Evolutionary conservation across 805 yeast species (phyloP).

Genomic region (Starmera caribaea): DNA sequence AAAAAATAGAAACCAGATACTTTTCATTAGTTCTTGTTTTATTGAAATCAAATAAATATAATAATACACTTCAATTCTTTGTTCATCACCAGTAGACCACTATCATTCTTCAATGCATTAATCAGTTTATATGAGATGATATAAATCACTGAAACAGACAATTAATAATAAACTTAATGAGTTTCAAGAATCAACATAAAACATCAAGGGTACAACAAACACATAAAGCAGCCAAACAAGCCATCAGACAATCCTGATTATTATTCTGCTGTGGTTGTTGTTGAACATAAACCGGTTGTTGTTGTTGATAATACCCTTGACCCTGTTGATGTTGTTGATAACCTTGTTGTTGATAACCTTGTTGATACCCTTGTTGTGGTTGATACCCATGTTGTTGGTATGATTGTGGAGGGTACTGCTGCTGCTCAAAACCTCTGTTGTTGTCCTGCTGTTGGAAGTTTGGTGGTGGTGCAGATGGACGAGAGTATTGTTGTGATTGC

Average conservation of each 20-base stretch:
- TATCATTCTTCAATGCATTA: too few species aligned
- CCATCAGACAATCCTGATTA: slow-evolving; percentile 36
- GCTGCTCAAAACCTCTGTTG: slow-evolving; percentile 12
- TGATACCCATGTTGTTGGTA: slow-evolving; percentile 6
- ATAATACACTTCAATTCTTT: too few species aligned
- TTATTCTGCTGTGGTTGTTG: slow-evolving; percentile 31
- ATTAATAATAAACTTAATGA: too few species aligned
- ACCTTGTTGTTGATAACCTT: slow-evolving; percentile 34
- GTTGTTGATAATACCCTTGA: slow-evolving; percentile 31
- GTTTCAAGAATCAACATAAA: slow-evolving; percentile 30
- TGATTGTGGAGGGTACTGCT: slow-evolving; percentile 7
- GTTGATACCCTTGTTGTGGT: slow-evolving; percentile 22
- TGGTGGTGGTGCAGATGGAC: slow-evolving; percentile 7
- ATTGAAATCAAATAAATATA: slow-evolving; percentile 5
- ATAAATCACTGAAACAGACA: too few species aligned
- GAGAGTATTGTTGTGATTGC: slow-evolving; percentile 4
- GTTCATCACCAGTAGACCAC: too few species aligned
- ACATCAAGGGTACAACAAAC: slow-evolving; percentile 46
- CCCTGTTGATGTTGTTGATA: slow-evolving; percentile 18
- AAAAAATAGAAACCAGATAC: slow-evolving; percentile 8
- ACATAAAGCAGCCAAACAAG: slow-evolving; percentile 46
- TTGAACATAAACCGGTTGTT: slow-evolving; percentile 44
- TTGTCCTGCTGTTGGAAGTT: background rate
- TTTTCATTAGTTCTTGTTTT: too few species aligned
- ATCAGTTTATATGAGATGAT: too few species aligned